Base-by-base conservation (phyloP, 2,329 filamentous ascomycete species). In the Botrytis porri region DNA sequence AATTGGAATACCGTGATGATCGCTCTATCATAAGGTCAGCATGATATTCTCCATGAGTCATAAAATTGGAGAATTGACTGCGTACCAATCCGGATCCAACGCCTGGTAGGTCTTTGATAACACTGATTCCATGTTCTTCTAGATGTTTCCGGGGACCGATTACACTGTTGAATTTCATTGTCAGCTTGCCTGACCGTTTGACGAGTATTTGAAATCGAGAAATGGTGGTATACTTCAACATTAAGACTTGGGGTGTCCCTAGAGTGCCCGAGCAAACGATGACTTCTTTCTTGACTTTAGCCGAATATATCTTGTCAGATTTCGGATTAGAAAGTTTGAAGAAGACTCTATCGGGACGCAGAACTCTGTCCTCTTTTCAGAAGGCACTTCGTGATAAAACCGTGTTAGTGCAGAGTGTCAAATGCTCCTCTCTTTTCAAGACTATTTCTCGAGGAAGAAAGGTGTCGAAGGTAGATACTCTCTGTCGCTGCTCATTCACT, bases 391-490 rank as follows among this genome's bases (percentile, higher is more conserved):
- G 45, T n/a, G 65, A 70, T 37, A 73, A 60, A 32, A 70, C 71
- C 25, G 71, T 61, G 3, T 67, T 71, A 18, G 73, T 74, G 54
- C 71, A 74, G 7, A 74, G 67, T 3, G 32, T 73, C 39, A 74
- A 43, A 67, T 73, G 73, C 12, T 66, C 35, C 25, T 74, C 61
- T 43, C 73, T 32, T 51, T 65, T 5, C 14, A 74, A 25, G 3
- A 71, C 73, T 18, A 35, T n/a, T 59, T 69, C n/a, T 22, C 37
- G 22, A n/a, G 71, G 51, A 57, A 74, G 70, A 63, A 74, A 74
- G 14, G 71, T 71, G 16, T 74, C 73, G 20, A 73, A 66, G 1
- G 61, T 71, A 20, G 74, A 75, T 43, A 75, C 74, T 32, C 74
- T 73, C 54, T 73, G 32, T 3, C 45, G 65, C 32, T 69, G 64